Conservation (phyloP, 306 rosid genomes). For the Gillenia trifoliata region DNA sequence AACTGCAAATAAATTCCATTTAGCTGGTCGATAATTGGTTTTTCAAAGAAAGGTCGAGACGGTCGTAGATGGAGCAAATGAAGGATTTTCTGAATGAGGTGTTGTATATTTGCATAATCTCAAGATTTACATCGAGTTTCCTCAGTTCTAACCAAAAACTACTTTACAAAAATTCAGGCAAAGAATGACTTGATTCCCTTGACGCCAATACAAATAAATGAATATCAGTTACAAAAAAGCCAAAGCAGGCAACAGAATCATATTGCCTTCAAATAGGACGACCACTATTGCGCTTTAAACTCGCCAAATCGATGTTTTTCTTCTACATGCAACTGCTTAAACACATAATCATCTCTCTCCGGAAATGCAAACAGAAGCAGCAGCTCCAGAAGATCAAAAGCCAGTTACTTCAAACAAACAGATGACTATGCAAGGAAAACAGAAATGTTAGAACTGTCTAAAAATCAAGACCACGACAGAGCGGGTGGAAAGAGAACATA, state of each 20-base stretch:
- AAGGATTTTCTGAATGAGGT: background rate
- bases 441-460: background rate
- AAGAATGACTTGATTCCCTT: background rate
- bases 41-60: too few species aligned
- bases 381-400: slow-evolving; percentile 78
- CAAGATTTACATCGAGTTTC: slow-evolving; percentile 39
- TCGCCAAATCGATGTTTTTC: slow-evolving; percentile 72
- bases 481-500: background rate
- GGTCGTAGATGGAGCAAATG: background rate
- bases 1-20: too few species aligned
- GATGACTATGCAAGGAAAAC: slow-evolving; percentile 61
- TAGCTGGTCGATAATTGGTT: too few species aligned
- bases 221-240: background rate
- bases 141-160: slow-evolving; percentile 19
- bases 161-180: slow-evolving; percentile 22
- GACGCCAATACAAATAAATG: background rate
- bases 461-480: background rate
- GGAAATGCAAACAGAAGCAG: slow-evolving; percentile 70
- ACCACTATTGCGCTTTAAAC: slow-evolving; percentile 26
- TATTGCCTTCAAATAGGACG: background rate
- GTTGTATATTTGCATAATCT: slow-evolving; percentile 32
- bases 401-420: slow-evolving; percentile 80
- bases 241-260: slow-evolving; percentile 17
- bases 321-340: slow-evolving; percentile 78
- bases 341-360: slow-evolving; percentile 53